Evolutionary conservation across 176 grass and related monocot genomes (phyloP), one percentile per base, ranked within the genome.

Genomic region (Microstegium vimineum): DNA sequence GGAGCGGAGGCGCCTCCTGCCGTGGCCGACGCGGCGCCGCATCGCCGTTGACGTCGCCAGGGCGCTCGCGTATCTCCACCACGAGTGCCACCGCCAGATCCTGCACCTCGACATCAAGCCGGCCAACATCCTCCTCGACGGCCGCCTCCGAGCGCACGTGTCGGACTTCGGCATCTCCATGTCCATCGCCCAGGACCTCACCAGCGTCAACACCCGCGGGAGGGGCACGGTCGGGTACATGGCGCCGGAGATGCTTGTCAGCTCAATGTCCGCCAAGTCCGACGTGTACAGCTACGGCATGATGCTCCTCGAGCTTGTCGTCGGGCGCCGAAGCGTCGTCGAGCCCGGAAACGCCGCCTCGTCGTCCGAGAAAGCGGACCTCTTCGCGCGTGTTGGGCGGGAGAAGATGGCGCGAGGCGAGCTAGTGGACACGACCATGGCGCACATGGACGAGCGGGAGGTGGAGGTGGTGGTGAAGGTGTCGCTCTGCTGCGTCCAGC

Each of bases 211-310:
- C 78, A 91, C 92, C 12, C 76, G 70, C 33, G 75, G 81, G 13
- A 40, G 86, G 31, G 81, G 87, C 12, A 90, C 89, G 7, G 18
- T 56, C 15, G 79, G 91, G 5, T 88, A 94, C 82, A 34, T 88
- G 32, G 71, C 92, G 10, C 92, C 83, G 6, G 92, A 94, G 86
- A 81, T 87, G 65, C 73, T 83, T 1, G 66, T 89, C 43, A 81
- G 28, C 64, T 85, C 73, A 13, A 63, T 95, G 16, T 92, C 93
- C 0, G 62, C 79, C 27, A 90, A 87, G 70, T 90, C 89, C 8
- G 90, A 92, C 74, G 90, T 92, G 15, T 92, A 89, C 64, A 92
- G 90, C 83, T 92, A 83, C 10, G 90, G 90, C 35, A 86, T 92
- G 85, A 88, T 85, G 62, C 85, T 90, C 28, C 62, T 90, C 12